Conservation (phyloP, 2,329 filamentous ascomycete species). For the Fusarium palustre region DNA sequence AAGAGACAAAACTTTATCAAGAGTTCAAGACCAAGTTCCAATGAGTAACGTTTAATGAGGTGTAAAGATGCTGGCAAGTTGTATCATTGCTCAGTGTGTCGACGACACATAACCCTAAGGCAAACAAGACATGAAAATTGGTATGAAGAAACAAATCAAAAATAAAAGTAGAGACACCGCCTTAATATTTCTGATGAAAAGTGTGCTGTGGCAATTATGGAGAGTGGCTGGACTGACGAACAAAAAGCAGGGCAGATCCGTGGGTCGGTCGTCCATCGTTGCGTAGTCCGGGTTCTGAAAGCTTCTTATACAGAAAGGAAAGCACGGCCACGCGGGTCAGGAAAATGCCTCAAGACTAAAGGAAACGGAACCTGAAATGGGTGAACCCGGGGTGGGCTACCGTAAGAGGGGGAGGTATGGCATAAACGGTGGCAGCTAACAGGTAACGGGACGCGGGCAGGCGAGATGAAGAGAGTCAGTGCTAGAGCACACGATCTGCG, state of each 20-base stretch:
- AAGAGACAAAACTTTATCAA: not conserved
- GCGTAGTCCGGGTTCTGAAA: slow-evolving; percentile 14
- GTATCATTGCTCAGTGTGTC: not conserved
- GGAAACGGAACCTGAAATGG: not conserved
- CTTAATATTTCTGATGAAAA: not conserved
- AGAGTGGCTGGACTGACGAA: not conserved
- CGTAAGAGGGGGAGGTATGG: not conserved
- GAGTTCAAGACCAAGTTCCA: not conserved
- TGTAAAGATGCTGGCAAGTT: not conserved
- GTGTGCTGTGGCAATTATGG: not conserved
- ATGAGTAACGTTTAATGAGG: too few relatives aligned
- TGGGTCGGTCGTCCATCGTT: not conserved
- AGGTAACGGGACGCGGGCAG: slow-evolving; percentile 15
- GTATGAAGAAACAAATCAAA: not conserved
- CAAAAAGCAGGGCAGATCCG: not conserved
- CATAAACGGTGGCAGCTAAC: slow-evolving; percentile 15
- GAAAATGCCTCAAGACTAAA: slow-evolving; percentile 30
- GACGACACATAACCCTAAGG: not conserved
- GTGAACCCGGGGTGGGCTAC: not conserved
- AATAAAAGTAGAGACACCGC: not conserved
- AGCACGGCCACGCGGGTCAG: not conserved
- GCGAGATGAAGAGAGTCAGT: slow-evolving; percentile 39
- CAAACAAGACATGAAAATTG: slow-evolving; percentile 4
- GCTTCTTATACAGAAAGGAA: slow-evolving; percentile 27
- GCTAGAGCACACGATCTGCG: slow-evolving; percentile 33